Base-by-base conservation (phyloP, 2,329 filamentous ascomycete species). In the Xylaria sp. region DNA sequence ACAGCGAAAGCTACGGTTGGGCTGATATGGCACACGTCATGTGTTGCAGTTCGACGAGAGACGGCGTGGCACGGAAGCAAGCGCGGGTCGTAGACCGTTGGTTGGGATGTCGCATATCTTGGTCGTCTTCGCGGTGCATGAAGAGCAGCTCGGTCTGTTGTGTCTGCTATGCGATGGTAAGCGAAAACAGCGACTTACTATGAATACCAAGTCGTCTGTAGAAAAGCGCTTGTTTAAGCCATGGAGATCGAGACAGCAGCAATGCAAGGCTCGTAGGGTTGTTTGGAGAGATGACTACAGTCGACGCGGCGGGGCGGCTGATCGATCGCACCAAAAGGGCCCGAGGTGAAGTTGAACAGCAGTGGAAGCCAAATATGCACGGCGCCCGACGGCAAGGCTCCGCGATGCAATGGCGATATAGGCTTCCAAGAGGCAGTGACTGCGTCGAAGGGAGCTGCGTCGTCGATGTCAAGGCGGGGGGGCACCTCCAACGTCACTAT, bases 261-360 rank as follows among this genome's bases (percentile, higher is more conserved):
- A 49, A 66, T 56, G n/a, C 64, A 81, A 78, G 79, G 73, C 76
- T 51, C 77, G 77, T 29, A 60, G 42, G 7, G 36, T 25, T 15
- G 6, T 45, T 58, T 33, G 25, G 27, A 45, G 13, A 39, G 25
- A 20, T 42, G 13, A 22, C 45, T 51, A 31, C 33, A 17, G 47
- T 25, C 44, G 15, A 38, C 56, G 31, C 29, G 33, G n/a, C 11
- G 10, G 2, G 20, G 27, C 22, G 42, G 42, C 39, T 17, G 15
- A 33, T 10, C 3, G 49, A 45, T 61, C 1, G 61, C 31, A 58
- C 11, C 4, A 33, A n/a, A n/a, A 45, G 44, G 54, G 54, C 17
- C 44, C 44, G 33, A 36, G 36, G 29, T 17, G 44, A 58, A 64
- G 25, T 15, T 45, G 25, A 5, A 58, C 22, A 42, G 45, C 33